Evolutionary conservation across 1,139 yeast species (phyloP), one percentile per base, ranked within the genome.

Genomic region (Sugiyamaella xylanicola): DNA sequence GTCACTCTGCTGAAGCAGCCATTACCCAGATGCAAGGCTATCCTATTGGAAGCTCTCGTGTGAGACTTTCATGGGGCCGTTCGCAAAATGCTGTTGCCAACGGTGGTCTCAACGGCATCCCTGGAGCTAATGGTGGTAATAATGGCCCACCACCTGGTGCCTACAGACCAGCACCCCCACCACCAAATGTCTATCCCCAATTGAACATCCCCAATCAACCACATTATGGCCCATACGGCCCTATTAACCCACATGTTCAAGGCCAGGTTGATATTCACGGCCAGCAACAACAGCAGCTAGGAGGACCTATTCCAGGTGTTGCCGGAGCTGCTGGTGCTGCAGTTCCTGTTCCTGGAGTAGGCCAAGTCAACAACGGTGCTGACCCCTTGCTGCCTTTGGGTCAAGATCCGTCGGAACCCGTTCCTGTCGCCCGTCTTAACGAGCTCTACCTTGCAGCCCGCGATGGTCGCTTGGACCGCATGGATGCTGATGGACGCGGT

Each of bases 11-110:
- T 0, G 97, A 91, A 70, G 84, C 85, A 51, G 96, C 97, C 13
- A 90, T 91, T 62, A 82, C 86, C 45, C 88, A 88, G 53, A 87
- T 92, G 96, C 96, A 91, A 73, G 97, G 97, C 2, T 91, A 85
- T 67, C 85, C 91, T 37, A 86, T 92, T 65, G 95, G 91, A 11
- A 95, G 92, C 53, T 85, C 88, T 53, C 79, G 97, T 54, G 87
- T 91, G 27, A 77, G 97, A 62, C 76, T 91, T 59, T 85, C 95
- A 53, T 91, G 97, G 97, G 98, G 97, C 49, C 80, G 95, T 65
- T 72, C 78, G 39, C 77, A 75, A 60, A 67, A 67, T 61, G 56
- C 57, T 17, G 44, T 37, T 32, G 43, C 25, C 32, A 51, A 25
- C 19, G 55, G 22, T 9, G 57, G 50, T 16, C 21, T 46, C 27